A percentile compares a stretch with the other conserved stretches of the same genome.
These are phyloP conservation scores for Atkinsonella texensis DNA, from an alignment of 2,329 filamentous ascomycete species.

Conservation along the genomic window DNA sequence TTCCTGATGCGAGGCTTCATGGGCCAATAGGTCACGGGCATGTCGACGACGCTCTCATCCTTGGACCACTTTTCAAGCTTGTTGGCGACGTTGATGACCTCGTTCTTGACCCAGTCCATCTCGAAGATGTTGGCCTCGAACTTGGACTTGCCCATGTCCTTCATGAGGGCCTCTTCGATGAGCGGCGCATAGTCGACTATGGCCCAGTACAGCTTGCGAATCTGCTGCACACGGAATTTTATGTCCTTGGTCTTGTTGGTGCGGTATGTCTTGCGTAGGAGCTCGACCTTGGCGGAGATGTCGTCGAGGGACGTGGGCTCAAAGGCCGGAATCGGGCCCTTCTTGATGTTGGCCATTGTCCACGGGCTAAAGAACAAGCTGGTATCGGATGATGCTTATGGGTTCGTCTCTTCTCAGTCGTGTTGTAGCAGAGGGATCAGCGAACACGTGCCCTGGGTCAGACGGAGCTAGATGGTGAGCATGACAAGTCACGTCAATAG, in stretches of 20 bases:
- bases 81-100: conserved; percentile 66
- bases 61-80: conserved; percentile 73
- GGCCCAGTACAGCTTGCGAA: conserved; percentile 92
- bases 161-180: conserved; percentile 61
- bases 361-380: no score
- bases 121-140: conserved; percentile 68
- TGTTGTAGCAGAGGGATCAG: no score
- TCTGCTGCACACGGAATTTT: conserved; percentile 70
- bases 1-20: conserved; percentile 69
- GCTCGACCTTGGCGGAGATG: conserved; percentile 50
- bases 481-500: no score
- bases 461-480: no score
- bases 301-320: conserved; percentile 51
- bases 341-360: conserved; percentile 25
- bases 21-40: conserved; percentile 53
- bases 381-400: no score
- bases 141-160: conserved; percentile 65
- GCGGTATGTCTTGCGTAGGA: conserved; percentile 56
- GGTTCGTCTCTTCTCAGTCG: no score
- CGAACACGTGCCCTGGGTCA: no score
- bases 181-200: conserved; percentile 65
- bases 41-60: conserved; percentile 64
- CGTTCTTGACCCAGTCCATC: conserved; percentile 66
- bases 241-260: conserved; percentile 73
- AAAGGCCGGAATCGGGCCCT: conserved; percentile 33